A percentile compares a stretch with the other conserved stretches of the same genome.
phyloP scores from a whole-genome alignment of 73 alveolate species.

The Durusdinium trenchii region DNA sequence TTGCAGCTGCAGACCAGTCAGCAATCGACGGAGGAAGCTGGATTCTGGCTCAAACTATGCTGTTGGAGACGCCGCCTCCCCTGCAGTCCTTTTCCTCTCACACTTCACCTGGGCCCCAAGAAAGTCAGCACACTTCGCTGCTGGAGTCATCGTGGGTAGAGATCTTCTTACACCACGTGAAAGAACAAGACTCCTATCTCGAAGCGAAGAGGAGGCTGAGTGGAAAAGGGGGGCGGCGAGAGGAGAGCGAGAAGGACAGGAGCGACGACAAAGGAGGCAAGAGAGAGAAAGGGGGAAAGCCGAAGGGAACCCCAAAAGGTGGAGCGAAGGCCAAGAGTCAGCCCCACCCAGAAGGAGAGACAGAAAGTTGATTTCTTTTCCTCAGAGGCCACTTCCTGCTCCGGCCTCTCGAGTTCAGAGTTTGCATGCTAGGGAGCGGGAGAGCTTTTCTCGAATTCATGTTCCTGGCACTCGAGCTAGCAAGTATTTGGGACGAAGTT shows the following conservation, averaged over 20 bases:
- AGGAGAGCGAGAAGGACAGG: neutral
- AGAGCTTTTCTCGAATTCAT: too few species aligned
- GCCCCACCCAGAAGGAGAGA: too few species aligned
- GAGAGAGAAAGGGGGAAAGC: too few species aligned
- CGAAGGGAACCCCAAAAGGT: too few species aligned
- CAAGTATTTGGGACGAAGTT: too few species aligned
- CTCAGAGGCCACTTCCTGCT: too few species aligned
- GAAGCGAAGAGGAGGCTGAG: slow-evolving; percentile 22
- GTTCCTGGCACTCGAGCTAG: too few species aligned
- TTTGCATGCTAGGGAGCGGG: too few species aligned
- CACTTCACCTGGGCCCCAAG: neutral
- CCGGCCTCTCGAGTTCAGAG: too few species aligned
- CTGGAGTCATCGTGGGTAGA: slow-evolving; percentile 10
- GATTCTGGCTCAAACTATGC: neutral
- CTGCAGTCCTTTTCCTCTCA: neutral
- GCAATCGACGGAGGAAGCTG: slow-evolving; percentile 26
- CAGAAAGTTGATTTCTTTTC: too few species aligned
- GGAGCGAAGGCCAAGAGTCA: too few species aligned
- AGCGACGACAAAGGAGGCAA: too few species aligned
- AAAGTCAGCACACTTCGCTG: neutral
- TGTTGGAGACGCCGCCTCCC: neutral
- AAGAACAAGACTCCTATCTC: slow-evolving; percentile 30
- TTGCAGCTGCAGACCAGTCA: slow-evolving; percentile 17
- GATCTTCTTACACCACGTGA: slow-evolving; percentile 10
- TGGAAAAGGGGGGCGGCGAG: neutral